Conservation (phyloP, 352 stramenopile species). For the Phytopythium mirpurense region DNA sequence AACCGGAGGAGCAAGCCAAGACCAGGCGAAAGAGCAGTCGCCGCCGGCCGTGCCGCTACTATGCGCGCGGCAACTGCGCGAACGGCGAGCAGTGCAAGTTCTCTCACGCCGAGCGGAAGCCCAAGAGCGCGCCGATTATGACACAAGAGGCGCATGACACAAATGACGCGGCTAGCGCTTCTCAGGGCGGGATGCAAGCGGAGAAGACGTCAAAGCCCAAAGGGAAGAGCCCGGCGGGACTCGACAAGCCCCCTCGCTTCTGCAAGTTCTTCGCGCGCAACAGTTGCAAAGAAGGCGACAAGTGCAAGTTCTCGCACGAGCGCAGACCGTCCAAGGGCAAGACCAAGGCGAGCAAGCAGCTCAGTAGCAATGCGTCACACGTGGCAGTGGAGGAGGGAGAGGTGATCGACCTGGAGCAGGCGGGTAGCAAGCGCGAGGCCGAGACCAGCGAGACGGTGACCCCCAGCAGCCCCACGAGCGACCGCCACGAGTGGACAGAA, state of each 20-base stretch:
- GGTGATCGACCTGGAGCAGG: slow-evolving; percentile 7
- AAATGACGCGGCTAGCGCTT: neutral
- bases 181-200: neutral
- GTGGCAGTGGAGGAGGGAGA: neutral
- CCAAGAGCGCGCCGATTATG: neutral
- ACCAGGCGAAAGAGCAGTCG: neutral
- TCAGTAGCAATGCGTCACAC: neutral
- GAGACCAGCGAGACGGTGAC: neutral
- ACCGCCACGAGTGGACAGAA: slow-evolving; percentile 45
- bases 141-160: neutral
- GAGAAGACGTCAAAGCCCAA: slow-evolving; percentile 7
- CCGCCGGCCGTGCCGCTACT: slow-evolving; percentile 38
- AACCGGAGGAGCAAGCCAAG: neutral
- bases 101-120: slow-evolving; percentile 20
- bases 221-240: neutral
- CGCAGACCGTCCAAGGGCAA: slow-evolving; percentile 10
- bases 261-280: slow-evolving; percentile 57
- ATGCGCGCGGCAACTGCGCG: slow-evolving; percentile 46
- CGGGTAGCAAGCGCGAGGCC: neutral
- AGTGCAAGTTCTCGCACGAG: slow-evolving; percentile 59
- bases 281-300: slow-evolving; percentile 43
- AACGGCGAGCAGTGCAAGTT: slow-evolving; percentile 50
- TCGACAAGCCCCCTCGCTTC: slow-evolving; percentile 16
- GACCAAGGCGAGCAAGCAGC: neutral
- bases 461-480: slow-evolving; percentile 2